Evolutionary conservation across 192 early-diverging fungal species (phyloP).

Genomic region (Backusella tarrabulga): DNA sequence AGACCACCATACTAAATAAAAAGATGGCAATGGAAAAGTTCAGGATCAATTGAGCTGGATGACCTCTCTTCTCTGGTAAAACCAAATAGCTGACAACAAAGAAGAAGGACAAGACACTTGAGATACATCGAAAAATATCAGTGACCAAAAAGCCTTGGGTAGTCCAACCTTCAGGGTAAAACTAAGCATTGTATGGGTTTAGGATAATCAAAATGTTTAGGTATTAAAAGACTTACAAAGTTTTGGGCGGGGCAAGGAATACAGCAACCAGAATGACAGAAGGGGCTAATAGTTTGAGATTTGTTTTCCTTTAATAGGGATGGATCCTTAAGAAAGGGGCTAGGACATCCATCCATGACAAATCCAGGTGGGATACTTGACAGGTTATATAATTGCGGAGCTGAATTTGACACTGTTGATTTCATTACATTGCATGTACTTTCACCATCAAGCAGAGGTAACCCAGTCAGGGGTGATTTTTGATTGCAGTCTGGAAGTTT

Average conservation of each 20-base stretch:
- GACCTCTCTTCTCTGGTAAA: conserved; percentile 44
- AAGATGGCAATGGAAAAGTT: conserved; percentile 46
- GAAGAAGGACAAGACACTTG: conserved; percentile 35
- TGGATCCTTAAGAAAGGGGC: conserved; percentile 43
- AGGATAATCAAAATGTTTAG: too few relatives aligned
- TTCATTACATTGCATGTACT: conserved; percentile 2
- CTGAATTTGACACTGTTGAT: neutral
- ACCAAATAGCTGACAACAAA: conserved; percentile 45
- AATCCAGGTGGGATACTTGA: conserved; percentile 5
- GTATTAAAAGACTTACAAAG: neutral
- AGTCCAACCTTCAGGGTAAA: conserved; percentile 40
- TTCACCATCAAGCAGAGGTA: neutral
- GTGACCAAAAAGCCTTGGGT: conserved; percentile 43
- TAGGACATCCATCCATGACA: conserved; percentile 31
- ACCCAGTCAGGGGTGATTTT: neutral
- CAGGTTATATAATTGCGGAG: conserved; percentile 22
- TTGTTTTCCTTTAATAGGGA: conserved; percentile 9
- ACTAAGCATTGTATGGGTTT: neutral
- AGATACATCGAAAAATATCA: conserved; percentile 41
- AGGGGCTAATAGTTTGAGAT: conserved; percentile 13
- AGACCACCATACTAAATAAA: conserved; percentile 43
- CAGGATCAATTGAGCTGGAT: conserved; percentile 50
- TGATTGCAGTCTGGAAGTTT: neutral
- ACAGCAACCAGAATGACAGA: conserved; percentile 48
- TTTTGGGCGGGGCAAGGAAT: conserved; percentile 53